These are phyloP conservation scores for Wilcoxina mikolae DNA, from an alignment of 495 filamentous ascomycete genomes.

Conservation along the genomic window DNA sequence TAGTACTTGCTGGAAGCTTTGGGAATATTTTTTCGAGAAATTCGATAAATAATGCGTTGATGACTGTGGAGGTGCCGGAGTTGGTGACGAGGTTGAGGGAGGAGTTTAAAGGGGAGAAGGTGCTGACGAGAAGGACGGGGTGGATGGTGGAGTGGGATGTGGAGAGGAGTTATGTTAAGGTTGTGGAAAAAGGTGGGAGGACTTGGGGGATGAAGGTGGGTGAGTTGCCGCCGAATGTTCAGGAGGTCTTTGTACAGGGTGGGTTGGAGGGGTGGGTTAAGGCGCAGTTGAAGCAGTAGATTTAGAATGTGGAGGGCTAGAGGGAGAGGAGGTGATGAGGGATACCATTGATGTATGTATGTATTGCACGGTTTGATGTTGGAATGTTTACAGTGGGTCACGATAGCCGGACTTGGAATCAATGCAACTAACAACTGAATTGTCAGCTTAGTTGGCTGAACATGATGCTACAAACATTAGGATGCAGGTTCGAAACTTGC, in stretches of 20 bases:
- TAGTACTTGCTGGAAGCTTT: conserved; percentile 76
- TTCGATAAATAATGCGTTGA: conserved; percentile 82
- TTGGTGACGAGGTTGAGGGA: conserved; percentile 56
- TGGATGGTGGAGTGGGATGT: conserved; percentile 88
- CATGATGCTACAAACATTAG: too few relatives aligned
- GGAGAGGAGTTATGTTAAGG: conserved; percentile 46
- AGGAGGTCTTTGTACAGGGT: conserved; percentile 73
- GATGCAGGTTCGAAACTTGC: too few relatives aligned
- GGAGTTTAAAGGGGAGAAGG: conserved; percentile 42
- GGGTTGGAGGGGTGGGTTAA: conserved; percentile 78
- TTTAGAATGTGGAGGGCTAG: not conserved
- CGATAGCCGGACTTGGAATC: too few relatives aligned
- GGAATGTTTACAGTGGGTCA: too few relatives aligned
- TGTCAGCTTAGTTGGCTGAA: too few relatives aligned
- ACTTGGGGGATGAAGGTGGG: conserved; percentile 71
- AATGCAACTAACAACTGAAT: too few relatives aligned
- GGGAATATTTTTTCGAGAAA: conserved; percentile 82
- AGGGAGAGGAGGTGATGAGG: not conserved
- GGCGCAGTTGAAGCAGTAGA: conserved; percentile 35
- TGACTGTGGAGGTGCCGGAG: conserved; percentile 66
- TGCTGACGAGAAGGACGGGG: conserved; percentile 66
- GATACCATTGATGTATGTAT: too few relatives aligned
- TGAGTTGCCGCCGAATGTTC: conserved; percentile 74
- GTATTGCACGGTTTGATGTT: too few relatives aligned
- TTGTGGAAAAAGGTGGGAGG: conserved; percentile 39